Percentiles rank a stretch among this genome's conserved stretches.
phyloP scores from a whole-genome alignment of 148 eudicot genomes.

The Fagopyrum esculentum region DNA sequence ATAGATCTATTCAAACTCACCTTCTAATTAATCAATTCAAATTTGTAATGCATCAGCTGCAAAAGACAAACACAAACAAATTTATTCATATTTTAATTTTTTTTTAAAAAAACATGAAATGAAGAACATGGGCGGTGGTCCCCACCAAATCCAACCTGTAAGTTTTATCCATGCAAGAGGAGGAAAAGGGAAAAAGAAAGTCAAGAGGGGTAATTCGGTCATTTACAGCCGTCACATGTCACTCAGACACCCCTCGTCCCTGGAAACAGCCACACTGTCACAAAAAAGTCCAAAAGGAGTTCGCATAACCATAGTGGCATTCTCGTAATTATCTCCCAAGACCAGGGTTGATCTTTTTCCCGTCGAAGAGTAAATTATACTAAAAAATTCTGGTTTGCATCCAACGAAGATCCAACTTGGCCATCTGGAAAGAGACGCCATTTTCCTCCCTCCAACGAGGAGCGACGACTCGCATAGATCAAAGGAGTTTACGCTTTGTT shows the following conservation, averaged over 20 bases:
- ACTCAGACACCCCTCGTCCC: constrained; percentile 8
- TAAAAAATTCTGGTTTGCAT: constrained; percentile 14
- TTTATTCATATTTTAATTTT: background rate
- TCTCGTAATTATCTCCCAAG: constrained; percentile 13
- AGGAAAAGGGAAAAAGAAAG: constrained; percentile 2
- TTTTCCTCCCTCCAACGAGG: constrained; percentile 14
- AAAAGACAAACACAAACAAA: constrained; percentile 6
- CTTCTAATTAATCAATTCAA: background rate
- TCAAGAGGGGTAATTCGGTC: background rate
- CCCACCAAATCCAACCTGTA: constrained; percentile 17
- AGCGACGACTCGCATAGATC: constrained; percentile 33
- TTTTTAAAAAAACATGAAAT: background rate
- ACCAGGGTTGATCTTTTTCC: background rate
- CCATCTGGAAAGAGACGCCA: constrained; percentile 35
- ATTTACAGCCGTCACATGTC: constrained; percentile 7
- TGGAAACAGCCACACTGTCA: constrained; percentile 13
- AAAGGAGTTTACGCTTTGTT: background rate
- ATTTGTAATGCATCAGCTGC: background rate
- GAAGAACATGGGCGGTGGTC: constrained; percentile 1
- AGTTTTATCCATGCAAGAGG: constrained; percentile 10
- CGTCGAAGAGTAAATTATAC: constrained; percentile 6
- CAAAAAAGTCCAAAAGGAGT: constrained; percentile 15
- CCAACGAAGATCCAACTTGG: constrained; percentile 46
- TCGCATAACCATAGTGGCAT: constrained; percentile 13
- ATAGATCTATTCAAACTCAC: background rate